A percentile compares a stretch with the other conserved stretches of the same genome.
These are phyloP conservation scores for Pugionium dolabratum DNA, from an alignment of 345 rosid species.

Conservation along the genomic window DNA sequence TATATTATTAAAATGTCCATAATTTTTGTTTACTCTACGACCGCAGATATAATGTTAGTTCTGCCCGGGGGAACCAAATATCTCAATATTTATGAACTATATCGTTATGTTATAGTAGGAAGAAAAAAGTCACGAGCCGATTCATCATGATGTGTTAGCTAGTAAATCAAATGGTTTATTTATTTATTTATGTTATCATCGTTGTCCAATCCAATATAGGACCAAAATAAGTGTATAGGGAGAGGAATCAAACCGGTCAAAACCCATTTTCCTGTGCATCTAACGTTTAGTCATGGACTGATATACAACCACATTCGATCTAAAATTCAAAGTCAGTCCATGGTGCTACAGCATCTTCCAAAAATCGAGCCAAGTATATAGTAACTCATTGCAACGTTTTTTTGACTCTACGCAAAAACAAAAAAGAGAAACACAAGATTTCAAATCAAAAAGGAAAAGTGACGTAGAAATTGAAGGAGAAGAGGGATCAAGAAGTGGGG, in stretches of 20 bases:
- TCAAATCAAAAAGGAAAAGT: slow-evolving; percentile 28
- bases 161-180: too few relatives aligned
- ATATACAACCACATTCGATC: neutral
- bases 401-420: neutral
- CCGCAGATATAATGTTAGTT: too few relatives aligned
- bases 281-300: slow-evolving; percentile 4
- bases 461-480: slow-evolving; percentile 25
- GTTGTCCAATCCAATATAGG: too few relatives aligned
- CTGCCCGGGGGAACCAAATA: too few relatives aligned
- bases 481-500: slow-evolving; percentile 44
- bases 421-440: slow-evolving; percentile 20
- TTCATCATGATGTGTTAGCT: too few relatives aligned
- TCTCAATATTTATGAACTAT: too few relatives aligned
- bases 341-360: slow-evolving; percentile 22
- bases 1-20: too few relatives aligned
- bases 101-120: too few relatives aligned
- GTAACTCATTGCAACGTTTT: slow-evolving; percentile 24
- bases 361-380: neutral
- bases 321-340: neutral
- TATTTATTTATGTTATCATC: too few relatives aligned
- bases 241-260: neutral
- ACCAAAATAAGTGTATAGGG: too few relatives aligned
- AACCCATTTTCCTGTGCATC: neutral
- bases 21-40: too few relatives aligned
- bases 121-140: too few relatives aligned